These are phyloP conservation scores for Pseudonitzschia pungens DNA, from an alignment of 108 stramenopile genomes.

Conservation along the genomic window DNA sequence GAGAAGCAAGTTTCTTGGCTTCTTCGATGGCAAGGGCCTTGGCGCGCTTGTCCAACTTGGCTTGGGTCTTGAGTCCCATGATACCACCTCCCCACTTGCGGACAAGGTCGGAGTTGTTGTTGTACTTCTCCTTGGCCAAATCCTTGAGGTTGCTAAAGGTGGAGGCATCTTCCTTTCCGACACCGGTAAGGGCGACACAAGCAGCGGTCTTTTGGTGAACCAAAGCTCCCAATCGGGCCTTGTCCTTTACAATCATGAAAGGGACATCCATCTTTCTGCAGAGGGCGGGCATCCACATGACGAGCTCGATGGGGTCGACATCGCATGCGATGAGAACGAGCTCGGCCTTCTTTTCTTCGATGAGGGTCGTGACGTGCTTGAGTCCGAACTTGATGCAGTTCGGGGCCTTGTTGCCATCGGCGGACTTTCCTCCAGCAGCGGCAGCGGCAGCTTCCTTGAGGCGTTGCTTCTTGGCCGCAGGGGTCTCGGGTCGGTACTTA, in stretches of 20 bases:
- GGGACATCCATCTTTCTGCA: slow-evolving; percentile 99
- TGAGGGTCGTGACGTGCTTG: slow-evolving; percentile 97
- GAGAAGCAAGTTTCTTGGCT: slow-evolving; percentile 95
- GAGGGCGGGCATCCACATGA: slow-evolving; percentile 98
- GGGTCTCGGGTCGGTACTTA: slow-evolving; percentile 98
- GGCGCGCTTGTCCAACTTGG: slow-evolving; percentile 96
- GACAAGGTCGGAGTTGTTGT: slow-evolving; percentile 86
- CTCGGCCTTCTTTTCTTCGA: slow-evolving; percentile 99
- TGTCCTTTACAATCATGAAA: slow-evolving; percentile 99
- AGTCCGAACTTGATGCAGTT: slow-evolving; percentile 95
- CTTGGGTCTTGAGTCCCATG: slow-evolving; percentile 99
- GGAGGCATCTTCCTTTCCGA: slow-evolving; percentile 89
- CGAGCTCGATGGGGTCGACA: slow-evolving; percentile 98
- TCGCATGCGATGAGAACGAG: slow-evolving; percentile 98
- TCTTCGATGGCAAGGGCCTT: slow-evolving; percentile 93
- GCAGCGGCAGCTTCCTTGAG: slow-evolving; percentile 96
- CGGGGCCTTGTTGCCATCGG: slow-evolving; percentile 64
- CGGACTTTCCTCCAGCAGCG: slow-evolving; percentile 74
- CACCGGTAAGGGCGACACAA: slow-evolving; percentile 84
- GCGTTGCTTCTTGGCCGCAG: slow-evolving; percentile 95
- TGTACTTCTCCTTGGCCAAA: slow-evolving; percentile 92
- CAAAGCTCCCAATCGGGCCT: slow-evolving; percentile 97
- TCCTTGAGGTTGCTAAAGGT: slow-evolving; percentile 82
- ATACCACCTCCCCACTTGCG: slow-evolving; percentile 99
- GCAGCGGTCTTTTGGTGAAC: slow-evolving; percentile 97